Base-by-base conservation (phyloP, 257 asterid species). In the Gentiana macrophylla region DNA sequence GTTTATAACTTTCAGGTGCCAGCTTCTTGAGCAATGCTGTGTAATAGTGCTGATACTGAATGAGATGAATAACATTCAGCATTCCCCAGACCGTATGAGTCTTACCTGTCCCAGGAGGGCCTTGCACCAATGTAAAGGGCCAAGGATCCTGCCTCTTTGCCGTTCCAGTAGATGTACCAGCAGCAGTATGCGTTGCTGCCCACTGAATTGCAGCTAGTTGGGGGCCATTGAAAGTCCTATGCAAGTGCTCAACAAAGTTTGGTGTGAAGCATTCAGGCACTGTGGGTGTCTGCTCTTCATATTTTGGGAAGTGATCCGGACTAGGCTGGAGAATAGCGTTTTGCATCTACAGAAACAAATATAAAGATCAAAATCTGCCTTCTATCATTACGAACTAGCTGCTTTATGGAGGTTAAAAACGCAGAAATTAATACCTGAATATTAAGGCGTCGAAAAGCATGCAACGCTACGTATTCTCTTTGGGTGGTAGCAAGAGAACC, bases 1-100 rank as follows among this genome's bases (percentile, higher is more conserved):
- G 95, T 89, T 92, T 92, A 70, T 92, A 88, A 83, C 97, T 92
- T 72, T 92, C 99, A 56, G 99, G 99, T 51, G 99, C 93, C 58
- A 92, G 79, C 70, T 92, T 92, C 89, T 92, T 92, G 37, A 92
- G 84, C 71, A 92, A 74, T 47, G 99, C 95, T 63, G 97, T 76
- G 69, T 92, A 92, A 63, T 92, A 92, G 76, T 92, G 99, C 80
- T 92, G 99, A 68, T 92, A 92, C 84, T 92, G 99, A 71, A 92
- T 97, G 56, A 92, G 94, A 81, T 92, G 99, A 74, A 92, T 92
- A 12, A 92, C 99, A 60, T 85, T 92, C 59, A 92, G 86, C 99
- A 92, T 92, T 68, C 99, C 99, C 97, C 97, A 92, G 48, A 92
- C 99, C 3, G 99, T 92, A 61, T 92, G 97, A 10, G 99, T 92